Conservation (phyloP, 371 early-diverging fungal species). For the Mucor saturninus region DNA sequence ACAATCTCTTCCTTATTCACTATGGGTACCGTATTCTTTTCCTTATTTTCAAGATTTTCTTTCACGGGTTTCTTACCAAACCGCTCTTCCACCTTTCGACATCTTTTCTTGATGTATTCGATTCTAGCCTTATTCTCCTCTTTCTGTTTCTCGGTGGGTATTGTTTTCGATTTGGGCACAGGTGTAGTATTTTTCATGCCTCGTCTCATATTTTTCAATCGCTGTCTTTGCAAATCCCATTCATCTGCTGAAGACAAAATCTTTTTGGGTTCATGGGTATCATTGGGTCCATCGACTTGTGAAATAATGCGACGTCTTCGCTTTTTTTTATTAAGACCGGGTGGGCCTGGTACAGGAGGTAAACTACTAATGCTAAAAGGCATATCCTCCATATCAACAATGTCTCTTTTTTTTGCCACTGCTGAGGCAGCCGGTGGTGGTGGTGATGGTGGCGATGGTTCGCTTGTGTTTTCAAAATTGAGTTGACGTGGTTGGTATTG, state of each 20-base stretch:
- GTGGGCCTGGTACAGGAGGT: constrained; percentile 21
- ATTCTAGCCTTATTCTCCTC: neutral
- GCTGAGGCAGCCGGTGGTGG: no score
- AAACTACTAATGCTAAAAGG: constrained; percentile 29
- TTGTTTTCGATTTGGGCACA: neutral
- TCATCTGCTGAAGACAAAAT: neutral
- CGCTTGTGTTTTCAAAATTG: constrained; percentile 17
- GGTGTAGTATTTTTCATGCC: neutral
- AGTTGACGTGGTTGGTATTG: constrained; percentile 26
- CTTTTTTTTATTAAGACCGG: neutral
- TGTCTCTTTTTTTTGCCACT: neutral
- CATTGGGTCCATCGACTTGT: constrained; percentile 61
- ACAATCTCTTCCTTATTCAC: no score
- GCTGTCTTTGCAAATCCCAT: neutral
- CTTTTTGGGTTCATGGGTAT: constrained; percentile 17
- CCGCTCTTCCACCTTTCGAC: neutral
- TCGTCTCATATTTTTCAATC: neutral
- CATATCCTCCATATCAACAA: constrained; percentile 7
- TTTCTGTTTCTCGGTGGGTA: neutral
- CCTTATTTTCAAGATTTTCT: no score
- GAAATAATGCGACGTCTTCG: constrained; percentile 19
- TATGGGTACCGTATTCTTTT: no score
- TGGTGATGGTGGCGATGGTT: no score
- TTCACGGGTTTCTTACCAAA: neutral
- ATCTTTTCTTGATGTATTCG: neutral